Percentiles rank a stretch among this genome's conserved stretches.
These are phyloP conservation scores for Phytophthora citrophthora DNA, from an alignment of 352 stramenopile species.

Conservation along the genomic window DNA sequence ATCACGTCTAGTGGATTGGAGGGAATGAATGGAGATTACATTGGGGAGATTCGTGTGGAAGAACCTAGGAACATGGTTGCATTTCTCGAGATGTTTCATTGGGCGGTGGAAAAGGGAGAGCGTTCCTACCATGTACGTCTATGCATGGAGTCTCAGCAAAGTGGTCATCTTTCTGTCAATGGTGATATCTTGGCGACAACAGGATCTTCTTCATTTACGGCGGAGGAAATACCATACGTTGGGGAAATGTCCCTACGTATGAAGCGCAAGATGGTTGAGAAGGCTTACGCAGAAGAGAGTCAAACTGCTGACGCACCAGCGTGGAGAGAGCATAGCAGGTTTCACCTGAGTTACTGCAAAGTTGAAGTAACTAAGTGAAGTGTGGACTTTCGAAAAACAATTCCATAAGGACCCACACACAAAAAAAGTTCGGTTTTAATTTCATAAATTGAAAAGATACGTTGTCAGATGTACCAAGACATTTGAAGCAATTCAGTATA, in stretches of 20 bases:
- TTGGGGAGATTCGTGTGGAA: slow-evolving; percentile 59
- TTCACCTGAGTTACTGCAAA: slow-evolving; percentile 44
- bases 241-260: slow-evolving; percentile 57
- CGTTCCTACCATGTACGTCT: slow-evolving; percentile 52
- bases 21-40: slow-evolving; percentile 71
- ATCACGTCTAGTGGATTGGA: slow-evolving; percentile 38
- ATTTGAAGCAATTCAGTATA: too few relatives aligned
- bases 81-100: slow-evolving; percentile 61
- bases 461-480: too few relatives aligned
- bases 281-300: slow-evolving; percentile 20
- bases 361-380: background rate
- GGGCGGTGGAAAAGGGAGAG: slow-evolving; percentile 31
- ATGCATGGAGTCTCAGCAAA: slow-evolving; percentile 48
- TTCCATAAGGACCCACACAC: too few relatives aligned
- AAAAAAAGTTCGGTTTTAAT: background rate
- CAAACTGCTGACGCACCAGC: slow-evolving; percentile 13
- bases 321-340: slow-evolving; percentile 44
- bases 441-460: background rate
- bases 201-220: slow-evolving; percentile 29
- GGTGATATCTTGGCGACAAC: slow-evolving; percentile 56
- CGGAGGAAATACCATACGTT: slow-evolving; percentile 51
- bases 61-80: slow-evolving; percentile 43
- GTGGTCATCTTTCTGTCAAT: slow-evolving; percentile 49
- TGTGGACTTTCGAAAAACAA: too few relatives aligned
- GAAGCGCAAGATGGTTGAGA: slow-evolving; percentile 50